Evolutionary conservation across 2,329 filamentous ascomycete species (phyloP), one percentile per base, ranked within the genome.

Genomic region (Trichothecium roseum): DNA sequence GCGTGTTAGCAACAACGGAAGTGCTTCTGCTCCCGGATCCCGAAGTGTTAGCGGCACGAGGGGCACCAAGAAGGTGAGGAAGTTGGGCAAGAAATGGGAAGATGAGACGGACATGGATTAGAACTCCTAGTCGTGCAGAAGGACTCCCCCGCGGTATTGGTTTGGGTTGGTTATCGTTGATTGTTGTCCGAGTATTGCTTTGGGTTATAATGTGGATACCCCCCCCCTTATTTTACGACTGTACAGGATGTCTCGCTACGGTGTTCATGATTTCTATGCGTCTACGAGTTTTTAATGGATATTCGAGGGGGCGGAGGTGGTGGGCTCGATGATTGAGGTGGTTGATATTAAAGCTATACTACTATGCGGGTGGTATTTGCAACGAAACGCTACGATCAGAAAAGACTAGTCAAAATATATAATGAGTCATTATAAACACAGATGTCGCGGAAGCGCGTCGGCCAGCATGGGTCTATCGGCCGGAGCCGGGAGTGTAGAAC

Each of bases 21-120:
- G 16, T 18, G 9, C 28, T 29, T 17, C 16, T n/a, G 17, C 15
- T 8, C 28, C 13, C 5, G 15, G 28, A 6, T 24, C 28, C 5
- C 13, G 28, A 29, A 29, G 28, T 29, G 28, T 16, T 29, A 29
- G 28, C 15, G 28, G 13, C 28, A 29, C 28, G 13, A n/a, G 10
- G 18, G 8, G 66, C 38, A 68, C 69, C 12, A 73, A 71, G 52
- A 74, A 72, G 54, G 50, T 70, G 43, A 60, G 68, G n/a, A 68
- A 63, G 46, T 43, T 74, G 38, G 59, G 53, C 4, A 66, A 63
- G 48, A 61, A 61, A 40, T 75, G 70, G 70, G 65, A 69, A 28
- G 57, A 59, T 14, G 55, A 63, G 12, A 61, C 67, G 13, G 64
- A 54, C 24, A 39, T 44, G 16, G 36, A 49, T 33, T 51, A 51